Evolutionary conservation across 495 filamentous ascomycete species (phyloP), one percentile per base, ranked within the genome.

Genomic region (Aspergillus hancockii): DNA sequence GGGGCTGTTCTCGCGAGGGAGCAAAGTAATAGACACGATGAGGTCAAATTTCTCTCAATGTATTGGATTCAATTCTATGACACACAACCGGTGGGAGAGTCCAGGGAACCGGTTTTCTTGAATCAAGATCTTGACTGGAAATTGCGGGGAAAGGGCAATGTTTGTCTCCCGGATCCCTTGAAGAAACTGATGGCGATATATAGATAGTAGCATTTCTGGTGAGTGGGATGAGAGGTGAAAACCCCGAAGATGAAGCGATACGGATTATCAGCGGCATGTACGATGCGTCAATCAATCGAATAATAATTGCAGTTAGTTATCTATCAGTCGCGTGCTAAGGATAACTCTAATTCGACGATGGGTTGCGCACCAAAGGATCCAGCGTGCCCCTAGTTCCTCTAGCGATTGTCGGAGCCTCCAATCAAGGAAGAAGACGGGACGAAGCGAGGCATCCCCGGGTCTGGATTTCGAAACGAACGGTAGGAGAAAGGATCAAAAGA

Each of bases 281-380:
- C 18, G 25, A 46, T 62, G 51, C 22, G 55, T 58, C 50, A 62
- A 62, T 22, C 32, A 55, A 63, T 63, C 55, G 55, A 63, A 63
- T 63, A 63, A 55, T 55, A 8, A 8, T 23, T 22, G 50, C 52
- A 38, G 40, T 23, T 31, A 41, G 12, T 14, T 36, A 36, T 36
- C 32, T 36, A 36, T 36, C 32, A 36, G 30, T 52, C 50, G 50
- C 30, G 50, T 36, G 18, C n/a, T 51, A 2, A 21, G 25, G n/a
- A 40, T 18, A 18, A 31, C 34, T 47, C 21, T 47, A 47, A 23
- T 47, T 47, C 43, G 43, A 23, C 16, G 43, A 23, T 8, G 7
- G 25, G 25, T 3, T 7, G 25, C 25, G 25, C 25, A 28, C 25
- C 25, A 28, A 28, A 28, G 25, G 25, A 28, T 28, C 25, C 25